Conservation (phyloP, 768 basidiomycete species). For the Cubamyces lactineus region DNA sequence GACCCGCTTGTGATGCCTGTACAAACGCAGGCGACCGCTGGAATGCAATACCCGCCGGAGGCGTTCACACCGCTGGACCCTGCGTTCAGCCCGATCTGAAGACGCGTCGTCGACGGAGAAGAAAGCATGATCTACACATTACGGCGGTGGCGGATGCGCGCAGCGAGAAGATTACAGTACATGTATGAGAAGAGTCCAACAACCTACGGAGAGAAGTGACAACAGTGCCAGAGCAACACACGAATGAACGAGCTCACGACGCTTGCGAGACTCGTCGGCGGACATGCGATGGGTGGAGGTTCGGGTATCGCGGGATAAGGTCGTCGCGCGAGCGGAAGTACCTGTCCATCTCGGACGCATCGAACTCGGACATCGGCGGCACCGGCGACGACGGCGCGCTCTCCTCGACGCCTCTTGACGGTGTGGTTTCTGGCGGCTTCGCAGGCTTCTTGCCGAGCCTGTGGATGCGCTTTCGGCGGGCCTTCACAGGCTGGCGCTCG, state of each 20-base stretch:
- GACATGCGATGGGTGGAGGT: conserved; percentile 30
- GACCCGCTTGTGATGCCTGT: conserved; percentile 29
- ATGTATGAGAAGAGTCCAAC: conserved; percentile 12
- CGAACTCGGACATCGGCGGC: conserved; percentile 57
- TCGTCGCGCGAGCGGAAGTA: conserved; percentile 60
- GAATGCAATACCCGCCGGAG: conserved; percentile 29
- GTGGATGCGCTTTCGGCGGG: conserved; percentile 75
- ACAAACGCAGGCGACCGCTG: conserved; percentile 22
- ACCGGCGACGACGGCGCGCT: conserved; percentile 37
- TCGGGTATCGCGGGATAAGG: conserved; percentile 32
- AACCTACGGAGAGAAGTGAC: not conserved
- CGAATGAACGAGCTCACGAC: conserved; percentile 2
- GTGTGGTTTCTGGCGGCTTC: conserved; percentile 17
- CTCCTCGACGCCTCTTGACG: not conserved
- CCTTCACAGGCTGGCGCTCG: conserved; percentile 66
- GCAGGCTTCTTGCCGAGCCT: conserved; percentile 46
- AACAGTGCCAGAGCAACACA: not conserved
- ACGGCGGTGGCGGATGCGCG: conserved; percentile 10
- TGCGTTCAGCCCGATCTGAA: conserved; percentile 32
- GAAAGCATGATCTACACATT: conserved; percentile 24
- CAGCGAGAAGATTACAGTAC: conserved; percentile 21
- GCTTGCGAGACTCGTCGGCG: conserved; percentile 25
- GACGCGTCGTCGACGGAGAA: not conserved
- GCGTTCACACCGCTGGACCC: conserved; percentile 30
- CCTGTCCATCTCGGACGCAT: conserved; percentile 71